Conservation (phyloP, 2,329 filamentous ascomycete species). For the Septoria linicola region DNA sequence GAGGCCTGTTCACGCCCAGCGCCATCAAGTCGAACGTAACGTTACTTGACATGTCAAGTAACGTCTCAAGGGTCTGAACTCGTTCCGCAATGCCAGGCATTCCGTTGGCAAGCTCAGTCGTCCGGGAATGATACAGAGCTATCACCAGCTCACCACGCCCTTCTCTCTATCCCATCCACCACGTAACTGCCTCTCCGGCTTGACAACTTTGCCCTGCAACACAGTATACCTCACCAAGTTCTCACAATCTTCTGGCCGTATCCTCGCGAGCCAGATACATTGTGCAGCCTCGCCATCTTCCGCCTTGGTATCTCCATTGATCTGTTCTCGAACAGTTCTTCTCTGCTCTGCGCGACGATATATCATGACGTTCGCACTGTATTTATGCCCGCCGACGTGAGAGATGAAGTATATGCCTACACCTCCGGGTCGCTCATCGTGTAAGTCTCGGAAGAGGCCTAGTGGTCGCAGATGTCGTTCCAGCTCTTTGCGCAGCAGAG, state of each 20-base stretch:
- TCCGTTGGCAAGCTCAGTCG: too few species aligned
- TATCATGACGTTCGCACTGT: conserved; percentile 89
- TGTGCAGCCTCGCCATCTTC: conserved; percentile 63
- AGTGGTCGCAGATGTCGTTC: conserved; percentile 83
- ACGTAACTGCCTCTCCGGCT: conserved; percentile 78
- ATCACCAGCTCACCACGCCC: conserved; percentile 87
- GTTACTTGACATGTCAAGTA: too few species aligned
- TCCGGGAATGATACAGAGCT: too few species aligned
- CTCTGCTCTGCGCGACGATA: conserved; percentile 62
- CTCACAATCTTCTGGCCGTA: conserved; percentile 86
- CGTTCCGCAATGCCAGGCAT: too few species aligned
- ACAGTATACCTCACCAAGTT: conserved; percentile 87
- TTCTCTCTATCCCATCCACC: conserved; percentile 85
- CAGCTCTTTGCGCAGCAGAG: conserved; percentile 81
- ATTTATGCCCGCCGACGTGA: conserved; percentile 96
- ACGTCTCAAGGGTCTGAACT: too few species aligned
- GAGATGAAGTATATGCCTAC: conserved; percentile 96
- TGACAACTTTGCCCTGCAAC: conserved; percentile 89
- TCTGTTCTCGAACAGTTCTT: conserved; percentile 31
- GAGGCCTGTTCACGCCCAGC: too few species aligned
- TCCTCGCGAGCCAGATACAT: conserved; percentile 88
- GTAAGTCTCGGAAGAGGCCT: conserved; percentile 79
- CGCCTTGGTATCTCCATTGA: conserved; percentile 42
- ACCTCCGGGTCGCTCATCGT: conserved; percentile 85
- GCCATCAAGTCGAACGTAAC: too few species aligned